These are phyloP conservation scores for Penicillium desertorum DNA, from an alignment of 495 filamentous ascomycete species.

Conservation along the genomic window DNA sequence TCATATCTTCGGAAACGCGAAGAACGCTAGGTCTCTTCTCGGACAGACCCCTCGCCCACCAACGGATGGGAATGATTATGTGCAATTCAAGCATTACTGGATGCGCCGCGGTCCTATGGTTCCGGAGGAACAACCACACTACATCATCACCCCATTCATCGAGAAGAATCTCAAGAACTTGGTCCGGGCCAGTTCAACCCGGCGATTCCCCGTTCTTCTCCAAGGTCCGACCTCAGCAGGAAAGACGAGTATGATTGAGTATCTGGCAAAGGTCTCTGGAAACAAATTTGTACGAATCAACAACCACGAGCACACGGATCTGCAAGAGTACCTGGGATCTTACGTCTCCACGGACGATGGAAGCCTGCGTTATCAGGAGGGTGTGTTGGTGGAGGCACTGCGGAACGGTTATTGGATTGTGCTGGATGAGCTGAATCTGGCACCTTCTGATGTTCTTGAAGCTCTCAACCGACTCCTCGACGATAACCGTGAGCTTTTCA, in stretches of 20 bases:
- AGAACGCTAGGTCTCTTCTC: conserved; percentile 66
- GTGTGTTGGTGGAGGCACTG: conserved; percentile 87
- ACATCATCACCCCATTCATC: conserved; percentile 95
- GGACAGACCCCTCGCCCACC: conserved; percentile 73
- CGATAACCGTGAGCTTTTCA: conserved; percentile 95
- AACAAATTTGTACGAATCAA: conserved; percentile 98
- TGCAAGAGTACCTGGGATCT: conserved; percentile 95
- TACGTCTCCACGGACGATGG: conserved; percentile 87
- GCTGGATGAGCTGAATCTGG: conserved; percentile 93
- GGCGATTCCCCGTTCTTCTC: conserved; percentile 90
- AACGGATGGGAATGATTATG: conserved; percentile 70
- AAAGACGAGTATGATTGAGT: conserved; percentile 99
- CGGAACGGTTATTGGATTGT: conserved; percentile 96
- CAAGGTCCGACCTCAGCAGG: conserved; percentile 96
- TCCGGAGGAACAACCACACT: conserved; percentile 74
- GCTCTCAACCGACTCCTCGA: conserved; percentile 92
- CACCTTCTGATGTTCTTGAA: conserved; percentile 93
- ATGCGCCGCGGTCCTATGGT: conserved; percentile 67
- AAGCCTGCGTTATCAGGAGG: conserved; percentile 85
- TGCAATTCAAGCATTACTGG: conserved; percentile 94
- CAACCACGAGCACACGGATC: conserved; percentile 97
- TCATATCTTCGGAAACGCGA: conserved; percentile 67
- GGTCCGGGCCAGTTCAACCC: conserved; percentile 85
- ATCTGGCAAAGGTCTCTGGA: conserved; percentile 89
- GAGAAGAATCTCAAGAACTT: conserved; percentile 92